Evolutionary conservation across 23 red algal genomes (phyloP).

Genomic region (Chondrus crispus): DNA sequence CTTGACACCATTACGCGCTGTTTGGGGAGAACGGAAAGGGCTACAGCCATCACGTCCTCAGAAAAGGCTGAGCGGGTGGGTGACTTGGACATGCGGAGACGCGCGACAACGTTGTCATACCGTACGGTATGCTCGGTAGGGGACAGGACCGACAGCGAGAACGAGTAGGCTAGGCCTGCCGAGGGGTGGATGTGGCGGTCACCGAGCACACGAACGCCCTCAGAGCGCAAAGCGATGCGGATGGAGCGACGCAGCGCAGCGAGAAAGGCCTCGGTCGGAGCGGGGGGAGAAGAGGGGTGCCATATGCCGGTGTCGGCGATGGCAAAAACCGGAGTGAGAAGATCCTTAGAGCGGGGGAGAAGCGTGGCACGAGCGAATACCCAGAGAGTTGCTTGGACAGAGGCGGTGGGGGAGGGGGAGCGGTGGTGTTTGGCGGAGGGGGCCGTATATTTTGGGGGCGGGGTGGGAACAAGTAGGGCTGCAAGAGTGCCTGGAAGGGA

Average conservation of each 20-base stretch:
- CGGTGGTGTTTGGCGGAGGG: not conserved
- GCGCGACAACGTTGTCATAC: conserved; percentile 6
- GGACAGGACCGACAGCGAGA: not conserved
- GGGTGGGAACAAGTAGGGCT: not conserved
- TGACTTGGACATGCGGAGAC: too few species aligned
- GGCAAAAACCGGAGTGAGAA: conserved; percentile 21
- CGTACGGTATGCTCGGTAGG: not conserved
- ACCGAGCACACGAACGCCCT: conserved; percentile 1
- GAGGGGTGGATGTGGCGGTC: conserved; percentile 11
- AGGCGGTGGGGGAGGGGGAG: not conserved
- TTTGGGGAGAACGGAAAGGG: too few species aligned
- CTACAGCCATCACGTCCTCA: too few species aligned
- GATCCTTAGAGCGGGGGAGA: not conserved
- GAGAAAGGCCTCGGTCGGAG: conserved; percentile 13
- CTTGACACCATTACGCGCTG: too few species aligned
- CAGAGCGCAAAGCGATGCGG: conserved; percentile 7
- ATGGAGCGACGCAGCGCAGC: conserved; percentile 37
- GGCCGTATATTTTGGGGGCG: too few species aligned
- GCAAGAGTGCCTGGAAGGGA: conserved; percentile 21
- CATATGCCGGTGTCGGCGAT: conserved; percentile 6
- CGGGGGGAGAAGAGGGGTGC: not conserved
- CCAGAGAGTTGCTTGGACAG: too few species aligned
- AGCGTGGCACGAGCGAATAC: not conserved
- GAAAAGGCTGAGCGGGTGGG: too few species aligned
- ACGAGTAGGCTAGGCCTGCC: not conserved